Evolutionary conservation across 768 basidiomycete species (phyloP).

Genomic region (Boletus tylopilopsis): DNA sequence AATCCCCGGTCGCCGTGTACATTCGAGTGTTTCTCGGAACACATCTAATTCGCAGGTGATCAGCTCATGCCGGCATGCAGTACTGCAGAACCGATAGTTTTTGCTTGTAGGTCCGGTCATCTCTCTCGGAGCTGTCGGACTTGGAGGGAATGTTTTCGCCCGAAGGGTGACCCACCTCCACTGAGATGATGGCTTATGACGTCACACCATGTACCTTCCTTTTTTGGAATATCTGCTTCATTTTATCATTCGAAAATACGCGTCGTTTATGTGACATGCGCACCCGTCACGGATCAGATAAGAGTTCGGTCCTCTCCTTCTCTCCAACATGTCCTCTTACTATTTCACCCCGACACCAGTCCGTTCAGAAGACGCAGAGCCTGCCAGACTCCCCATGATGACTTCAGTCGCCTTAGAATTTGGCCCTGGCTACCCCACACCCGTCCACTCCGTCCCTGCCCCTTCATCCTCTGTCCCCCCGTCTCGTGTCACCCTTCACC

Average conservation of each 20-base stretch:
- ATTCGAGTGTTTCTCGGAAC: neutral
- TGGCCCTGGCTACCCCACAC: neutral
- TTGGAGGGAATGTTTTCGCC: slow-evolving; percentile 13
- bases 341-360: slow-evolving; percentile 31
- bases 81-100: slow-evolving; percentile 36
- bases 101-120: too few relatives aligned
- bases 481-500: slow-evolving; percentile 63
- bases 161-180: slow-evolving; percentile 19
- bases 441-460: slow-evolving; percentile 1
- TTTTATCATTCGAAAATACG: slow-evolving; percentile 20
- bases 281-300: slow-evolving; percentile 8
- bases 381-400: slow-evolving; percentile 13
- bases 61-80: slow-evolving; percentile 38
- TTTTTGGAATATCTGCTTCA: slow-evolving; percentile 15
- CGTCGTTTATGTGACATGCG: neutral
- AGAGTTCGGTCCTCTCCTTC: neutral
- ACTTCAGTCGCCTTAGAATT: neutral
- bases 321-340: slow-evolving; percentile 10
- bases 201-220: slow-evolving; percentile 30
- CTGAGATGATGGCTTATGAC: slow-evolving; percentile 17
- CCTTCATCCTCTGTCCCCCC: slow-evolving; percentile 35
- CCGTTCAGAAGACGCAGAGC: slow-evolving; percentile 16
- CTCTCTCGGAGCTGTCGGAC: neutral
- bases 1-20: slow-evolving; percentile 8
- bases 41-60: slow-evolving; percentile 19